Base-by-base conservation (phyloP, 345 rosid species). In the Hibiscus syriacus region DNA sequence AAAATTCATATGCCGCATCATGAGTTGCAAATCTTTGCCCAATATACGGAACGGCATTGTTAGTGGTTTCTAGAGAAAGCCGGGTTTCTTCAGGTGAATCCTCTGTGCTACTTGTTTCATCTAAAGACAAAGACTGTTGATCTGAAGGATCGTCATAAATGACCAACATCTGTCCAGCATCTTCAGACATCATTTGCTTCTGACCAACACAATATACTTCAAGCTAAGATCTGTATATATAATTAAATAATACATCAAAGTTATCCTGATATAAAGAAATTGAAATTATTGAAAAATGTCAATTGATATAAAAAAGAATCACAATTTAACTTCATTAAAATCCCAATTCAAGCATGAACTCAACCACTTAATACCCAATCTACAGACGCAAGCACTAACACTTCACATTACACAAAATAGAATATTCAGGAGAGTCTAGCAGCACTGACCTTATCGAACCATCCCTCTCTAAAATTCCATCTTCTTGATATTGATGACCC, bases 1-100 rank as follows among this genome's bases (percentile, higher is more conserved):
- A 93, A 73, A 83, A 93, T 64, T 90, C 92, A 64, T 93, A 93
- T 67, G 96, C 98, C 16, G 90, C 84, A 79, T 93, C 98, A 73
- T 93, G 98, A 11, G 90, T 82, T 11, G 83, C 73, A 73, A 93
- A 93, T 73, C 89, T 80, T 70, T 93, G 98, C 52, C 98, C 97
- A 9, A 82, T 83, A 43, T 87, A 93, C 4, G 98, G 98, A 73
- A 84, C 60, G 5, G 78, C 78, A 74, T 93, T 90, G 46, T 77
- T 75, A 58, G 73, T 68, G 30, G 86, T 79, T 63, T 93, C 96
- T 17, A 88, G 78, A n/a, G 97, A 84, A 71, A 88, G 87, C 16
- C 78, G 72, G 3, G 85, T 84, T 68, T 83, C 92, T 59, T 90
- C 85, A 46, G 90, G 94, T 39, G 96, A 90, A 69, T 87, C 96